phyloP scores from a whole-genome alignment of 2,329 filamentous ascomycete species.

The Aaosphaeria arxii region DNA sequence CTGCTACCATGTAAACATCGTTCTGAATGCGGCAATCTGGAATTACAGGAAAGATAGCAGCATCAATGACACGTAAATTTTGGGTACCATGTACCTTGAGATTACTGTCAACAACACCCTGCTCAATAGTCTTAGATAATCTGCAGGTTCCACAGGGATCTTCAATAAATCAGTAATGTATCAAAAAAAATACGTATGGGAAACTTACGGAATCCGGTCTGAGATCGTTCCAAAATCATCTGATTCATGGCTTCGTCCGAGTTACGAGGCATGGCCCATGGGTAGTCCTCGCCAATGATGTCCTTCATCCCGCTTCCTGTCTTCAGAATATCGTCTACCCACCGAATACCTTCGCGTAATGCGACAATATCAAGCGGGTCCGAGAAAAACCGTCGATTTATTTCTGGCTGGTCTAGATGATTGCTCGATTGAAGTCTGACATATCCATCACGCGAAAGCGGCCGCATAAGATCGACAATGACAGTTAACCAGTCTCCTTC shows the following conservation, averaged over 20 bases:
- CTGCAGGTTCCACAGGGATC: slow-evolving; percentile 57
- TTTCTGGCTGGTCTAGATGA: slow-evolving; percentile 59
- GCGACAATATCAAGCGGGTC: slow-evolving; percentile 53
- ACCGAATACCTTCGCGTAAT: slow-evolving; percentile 57
- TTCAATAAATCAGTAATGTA: slow-evolving; percentile 9
- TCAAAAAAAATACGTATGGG: background rate
- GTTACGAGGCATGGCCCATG: slow-evolving; percentile 58
- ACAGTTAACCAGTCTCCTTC: slow-evolving; percentile 55
- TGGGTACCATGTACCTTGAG: slow-evolving; percentile 18
- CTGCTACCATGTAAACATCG: slow-evolving; percentile 53
- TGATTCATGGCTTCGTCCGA: slow-evolving; percentile 57
- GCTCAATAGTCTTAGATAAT: slow-evolving; percentile 49
- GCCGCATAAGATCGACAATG: slow-evolving; percentile 52
- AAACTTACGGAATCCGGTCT: slow-evolving; percentile 53
- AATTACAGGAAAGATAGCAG: slow-evolving; percentile 15
- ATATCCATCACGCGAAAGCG: slow-evolving; percentile 52
- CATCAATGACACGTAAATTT: slow-evolving; percentile 45
- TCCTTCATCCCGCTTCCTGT: slow-evolving; percentile 58
- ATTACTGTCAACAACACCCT: slow-evolving; percentile 20
- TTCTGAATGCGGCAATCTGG: slow-evolving; percentile 53
- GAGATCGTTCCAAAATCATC: slow-evolving; percentile 53
- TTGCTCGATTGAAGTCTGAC: slow-evolving; percentile 59
- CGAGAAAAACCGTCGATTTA: slow-evolving; percentile 36
- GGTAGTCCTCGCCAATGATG: slow-evolving; percentile 54
- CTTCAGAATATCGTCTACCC: slow-evolving; percentile 56